Evolutionary conservation across 208 protist species (phyloP).

Genomic region (Acanthamoeba castellanii): DNA sequence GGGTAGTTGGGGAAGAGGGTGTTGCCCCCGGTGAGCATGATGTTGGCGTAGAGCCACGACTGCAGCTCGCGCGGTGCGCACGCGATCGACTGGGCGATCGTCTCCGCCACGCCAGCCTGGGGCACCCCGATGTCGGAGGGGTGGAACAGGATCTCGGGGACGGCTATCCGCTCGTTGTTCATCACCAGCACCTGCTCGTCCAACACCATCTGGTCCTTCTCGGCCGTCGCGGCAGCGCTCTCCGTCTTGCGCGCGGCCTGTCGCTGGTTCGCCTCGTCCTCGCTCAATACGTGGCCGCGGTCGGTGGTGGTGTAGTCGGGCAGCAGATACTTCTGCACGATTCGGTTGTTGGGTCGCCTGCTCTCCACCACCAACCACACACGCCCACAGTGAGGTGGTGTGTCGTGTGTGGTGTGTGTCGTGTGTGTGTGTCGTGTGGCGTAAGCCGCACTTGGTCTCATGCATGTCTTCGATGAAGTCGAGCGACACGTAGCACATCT

Average conservation of each 20-base stretch:
- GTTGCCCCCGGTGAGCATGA: constrained; percentile 81
- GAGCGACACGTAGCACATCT: constrained; percentile 79
- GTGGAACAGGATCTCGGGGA: constrained; percentile 86
- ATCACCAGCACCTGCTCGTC: constrained; percentile 67
- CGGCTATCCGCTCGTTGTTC: constrained; percentile 82
- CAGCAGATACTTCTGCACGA: constrained; percentile 45
- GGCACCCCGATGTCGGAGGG: constrained; percentile 78
- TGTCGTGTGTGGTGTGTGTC: neutral
- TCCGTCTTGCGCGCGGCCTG: neutral
- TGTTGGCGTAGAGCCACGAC: constrained; percentile 81
- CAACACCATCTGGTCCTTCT: neutral
- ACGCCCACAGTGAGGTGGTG: too few relatives aligned
- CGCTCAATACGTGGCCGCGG: neutral
- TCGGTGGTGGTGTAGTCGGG: constrained; percentile 60
- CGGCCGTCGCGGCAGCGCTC: neutral
- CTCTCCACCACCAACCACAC: too few relatives aligned
- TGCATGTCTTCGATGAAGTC: constrained; percentile 81
- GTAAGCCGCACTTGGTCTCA: neutral
- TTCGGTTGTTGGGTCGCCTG: constrained; percentile 52
- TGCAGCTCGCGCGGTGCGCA: constrained; percentile 77
- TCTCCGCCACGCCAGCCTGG: constrained; percentile 82
- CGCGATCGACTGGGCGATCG: constrained; percentile 82
- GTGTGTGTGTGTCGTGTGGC: neutral
- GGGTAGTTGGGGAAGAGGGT: constrained; percentile 78
- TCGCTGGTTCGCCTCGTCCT: neutral